Evolutionary conservation across 2,329 filamentous ascomycete genomes (phyloP).

Genomic region (Ascochyta viciae-villosae): DNA sequence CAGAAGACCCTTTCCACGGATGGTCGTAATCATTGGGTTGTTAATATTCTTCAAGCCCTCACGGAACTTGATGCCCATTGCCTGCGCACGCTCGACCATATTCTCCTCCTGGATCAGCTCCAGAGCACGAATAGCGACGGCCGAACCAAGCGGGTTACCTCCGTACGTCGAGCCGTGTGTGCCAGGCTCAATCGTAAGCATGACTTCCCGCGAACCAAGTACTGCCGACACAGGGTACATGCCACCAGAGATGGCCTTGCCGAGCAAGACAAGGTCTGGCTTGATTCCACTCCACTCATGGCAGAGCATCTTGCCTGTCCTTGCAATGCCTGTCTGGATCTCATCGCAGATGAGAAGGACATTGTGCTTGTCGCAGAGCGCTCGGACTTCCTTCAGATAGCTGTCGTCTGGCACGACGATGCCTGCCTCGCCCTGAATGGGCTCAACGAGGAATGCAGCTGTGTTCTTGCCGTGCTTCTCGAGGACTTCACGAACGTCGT

Average conservation of each 20-base stretch:
- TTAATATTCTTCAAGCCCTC: constrained; percentile 77
- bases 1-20: constrained; percentile 91
- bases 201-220: constrained; percentile 84
- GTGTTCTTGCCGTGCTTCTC: constrained; percentile 83
- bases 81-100: constrained; percentile 82
- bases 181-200: constrained; percentile 94
- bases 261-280: constrained; percentile 91
- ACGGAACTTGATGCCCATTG: constrained; percentile 82
- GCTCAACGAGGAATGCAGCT: constrained; percentile 92
- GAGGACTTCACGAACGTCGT: constrained; percentile 79
- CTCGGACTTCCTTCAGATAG: constrained; percentile 81
- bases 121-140: constrained; percentile 91
- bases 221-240: constrained; percentile 99
- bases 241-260: constrained; percentile 96
- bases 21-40: constrained; percentile 78
- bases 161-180: constrained; percentile 99
- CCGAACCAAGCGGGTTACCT: constrained; percentile 93
- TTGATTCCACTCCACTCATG: constrained; percentile 94
- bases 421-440: constrained; percentile 96
- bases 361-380: constrained; percentile 92
- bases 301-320: constrained; percentile 92
- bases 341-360: constrained; percentile 97
- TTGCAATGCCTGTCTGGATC: constrained; percentile 96
- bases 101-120: constrained; percentile 93
- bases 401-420: constrained; percentile 92